A percentile compares a stretch with the other conserved stretches of the same genome.
Evolutionary conservation across 768 basidiomycete species (phyloP).

Genomic region (Trametes gibbosa): DNA sequence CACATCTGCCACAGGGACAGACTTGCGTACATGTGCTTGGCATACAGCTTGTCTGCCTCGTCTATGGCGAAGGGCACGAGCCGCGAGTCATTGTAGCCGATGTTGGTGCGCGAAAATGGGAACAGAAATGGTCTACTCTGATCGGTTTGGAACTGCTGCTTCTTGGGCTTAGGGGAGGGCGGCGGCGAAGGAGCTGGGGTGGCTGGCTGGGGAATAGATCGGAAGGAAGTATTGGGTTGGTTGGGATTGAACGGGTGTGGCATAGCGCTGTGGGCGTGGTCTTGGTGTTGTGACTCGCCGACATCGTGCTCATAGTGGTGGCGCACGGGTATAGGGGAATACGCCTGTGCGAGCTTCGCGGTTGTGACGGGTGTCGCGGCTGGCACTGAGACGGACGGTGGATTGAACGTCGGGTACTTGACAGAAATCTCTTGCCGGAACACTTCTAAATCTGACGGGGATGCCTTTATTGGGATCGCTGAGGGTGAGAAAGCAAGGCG

Average conservation of each 20-base stretch:
- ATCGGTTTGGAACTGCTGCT: slow-evolving; percentile 98
- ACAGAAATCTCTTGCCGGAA: slow-evolving; percentile 90
- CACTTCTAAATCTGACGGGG: slow-evolving; percentile 84
- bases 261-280: slow-evolving; percentile 34
- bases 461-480: slow-evolving; percentile 79
- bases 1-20: slow-evolving; percentile 91
- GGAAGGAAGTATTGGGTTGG: slow-evolving; percentile 41
- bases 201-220: slow-evolving; percentile 59
- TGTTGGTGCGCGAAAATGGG: slow-evolving; percentile 77
- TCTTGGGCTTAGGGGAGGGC: slow-evolving; percentile 86
- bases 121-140: slow-evolving; percentile 92
- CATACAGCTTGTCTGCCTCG: slow-evolving; percentile 90
- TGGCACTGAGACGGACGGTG: slow-evolving; percentile 42
- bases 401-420: slow-evolving; percentile 93
- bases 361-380: slow-evolving; percentile 37
- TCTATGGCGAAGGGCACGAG: slow-evolving; percentile 95
- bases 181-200: slow-evolving; percentile 93
- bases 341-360: slow-evolving; percentile 81
- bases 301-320: slow-evolving; percentile 93
- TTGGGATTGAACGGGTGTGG: slow-evolving; percentile 31
- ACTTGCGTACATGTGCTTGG: slow-evolving; percentile 86
- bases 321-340: slow-evolving; percentile 89
- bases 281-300: slow-evolving; percentile 45
- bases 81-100: slow-evolving; percentile 50
- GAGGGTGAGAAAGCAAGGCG: slow-evolving; percentile 2